Evolutionary conservation across 352 stramenopile genomes (phyloP), one percentile per base, ranked within the genome.

Genomic region (Globisporangium apiculatum): DNA sequence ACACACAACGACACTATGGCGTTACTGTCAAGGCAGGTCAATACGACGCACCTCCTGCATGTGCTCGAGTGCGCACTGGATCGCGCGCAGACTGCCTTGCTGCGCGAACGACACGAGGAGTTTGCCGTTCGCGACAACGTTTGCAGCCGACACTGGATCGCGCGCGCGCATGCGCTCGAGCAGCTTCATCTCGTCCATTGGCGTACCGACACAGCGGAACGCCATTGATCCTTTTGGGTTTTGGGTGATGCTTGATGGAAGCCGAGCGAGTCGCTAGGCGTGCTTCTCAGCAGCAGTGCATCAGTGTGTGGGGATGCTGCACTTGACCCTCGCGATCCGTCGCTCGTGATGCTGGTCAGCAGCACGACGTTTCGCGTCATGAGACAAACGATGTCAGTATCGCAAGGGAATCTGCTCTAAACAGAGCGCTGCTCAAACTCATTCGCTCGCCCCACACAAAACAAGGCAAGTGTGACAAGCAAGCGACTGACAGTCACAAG

Each of bases 61-160:
- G 50, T 83, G 67, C 17, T 76, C 61, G 12, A 77, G 58, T 36
- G 73, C 70, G 52, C 60, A 72, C 42, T 83, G 68, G 12, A 90
- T 43, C 57, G 77, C 76, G 14, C 73, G 68, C 42, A 90, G 35
- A 37, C 82, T 67, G n/a, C 80, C 74, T 4, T 75, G 52, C 24
- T 52, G 51, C 9, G 67, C 73, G 55, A 78, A 80, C 40, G 77
- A 62, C 38, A 90, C 66, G 5, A 88, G 60, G 15, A 90, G 58
- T 64, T 86, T 76, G 48, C 80, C 78, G 53, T 90, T 90, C 57
- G 69, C 71, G 35, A 90, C 64, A 14, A 86, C 53, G 38, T 81
- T 83, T 24, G 66, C 60, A 15, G 78, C 75, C 48, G 80, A 86
- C 60, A 83, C 66, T 10, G 76, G 65, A 51, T 86, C 74, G 24